phyloP scores from a whole-genome alignment of 108 stramenopile species.

The Fragilariopsis cylindrus region DNA sequence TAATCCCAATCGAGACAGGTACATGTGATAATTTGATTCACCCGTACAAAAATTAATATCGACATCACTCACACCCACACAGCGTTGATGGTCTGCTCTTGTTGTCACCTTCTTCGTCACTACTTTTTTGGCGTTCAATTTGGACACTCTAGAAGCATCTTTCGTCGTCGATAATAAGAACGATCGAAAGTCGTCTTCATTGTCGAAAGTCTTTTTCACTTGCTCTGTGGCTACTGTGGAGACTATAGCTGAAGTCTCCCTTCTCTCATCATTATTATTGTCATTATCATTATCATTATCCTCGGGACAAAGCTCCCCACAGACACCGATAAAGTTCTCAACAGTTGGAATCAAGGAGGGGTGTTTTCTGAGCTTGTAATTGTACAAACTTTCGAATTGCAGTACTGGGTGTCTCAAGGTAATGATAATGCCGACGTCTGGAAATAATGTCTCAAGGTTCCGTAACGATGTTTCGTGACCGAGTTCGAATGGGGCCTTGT shows the following conservation, averaged over 20 bases:
- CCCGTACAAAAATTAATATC: slow-evolving; percentile 8
- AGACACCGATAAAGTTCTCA: background rate
- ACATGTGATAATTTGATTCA: slow-evolving; percentile 4
- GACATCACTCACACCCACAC: too few relatives aligned
- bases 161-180: too few relatives aligned
- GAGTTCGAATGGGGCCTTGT: slow-evolving; percentile 15
- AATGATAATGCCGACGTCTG: slow-evolving; percentile 32
- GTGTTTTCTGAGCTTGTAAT: slow-evolving; percentile 27
- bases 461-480: background rate
- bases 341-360: background rate
- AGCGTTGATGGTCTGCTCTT: too few relatives aligned
- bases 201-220: too few relatives aligned
- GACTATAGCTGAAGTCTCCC: too few relatives aligned
- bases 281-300: background rate
- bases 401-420: slow-evolving; percentile 39
- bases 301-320: background rate
- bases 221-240: too few relatives aligned
- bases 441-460: slow-evolving; percentile 22
- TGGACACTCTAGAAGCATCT: too few relatives aligned
- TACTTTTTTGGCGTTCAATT: too few relatives aligned
- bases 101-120: too few relatives aligned
- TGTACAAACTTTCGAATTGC: slow-evolving; percentile 47
- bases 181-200: too few relatives aligned
- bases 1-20: slow-evolving; percentile 15
- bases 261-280: background rate